Evolutionary conservation across 2,329 filamentous ascomycete genomes (phyloP).

Genomic region (Apiospora rasikravindrae): DNA sequence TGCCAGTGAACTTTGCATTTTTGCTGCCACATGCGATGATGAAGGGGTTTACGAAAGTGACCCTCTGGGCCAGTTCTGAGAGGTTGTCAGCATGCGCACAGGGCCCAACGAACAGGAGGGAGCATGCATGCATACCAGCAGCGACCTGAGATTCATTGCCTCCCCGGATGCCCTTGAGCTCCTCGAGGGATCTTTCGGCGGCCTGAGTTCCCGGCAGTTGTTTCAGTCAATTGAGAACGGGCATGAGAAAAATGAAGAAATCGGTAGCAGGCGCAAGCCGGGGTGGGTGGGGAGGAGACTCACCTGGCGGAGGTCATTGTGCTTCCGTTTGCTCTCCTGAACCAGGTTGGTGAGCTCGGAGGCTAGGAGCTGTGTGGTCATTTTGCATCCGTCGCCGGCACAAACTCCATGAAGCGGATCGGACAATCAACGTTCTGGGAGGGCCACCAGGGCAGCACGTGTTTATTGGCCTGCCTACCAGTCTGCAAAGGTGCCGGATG

Average conservation of each 20-base stretch:
- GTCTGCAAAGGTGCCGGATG: background rate
- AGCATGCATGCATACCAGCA: constrained; percentile 57
- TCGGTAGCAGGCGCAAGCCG: background rate
- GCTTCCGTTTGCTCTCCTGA: constrained; percentile 94
- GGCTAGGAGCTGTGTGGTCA: constrained; percentile 90
- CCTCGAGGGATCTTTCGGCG: constrained; percentile 90
- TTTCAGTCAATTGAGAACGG: background rate
- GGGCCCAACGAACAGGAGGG: background rate
- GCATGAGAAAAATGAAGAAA: background rate
- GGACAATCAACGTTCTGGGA: background rate
- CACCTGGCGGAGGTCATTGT: constrained; percentile 87
- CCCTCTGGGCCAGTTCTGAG: constrained; percentile 79
- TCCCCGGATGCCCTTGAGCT: constrained; percentile 77
- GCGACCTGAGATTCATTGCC: constrained; percentile 79
- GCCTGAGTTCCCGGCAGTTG: constrained; percentile 57
- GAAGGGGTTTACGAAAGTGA: constrained; percentile 90
- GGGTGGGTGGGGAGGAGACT: background rate
- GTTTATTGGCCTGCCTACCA: background rate
- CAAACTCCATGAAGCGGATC: background rate
- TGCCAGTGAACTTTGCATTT: constrained; percentile 87
- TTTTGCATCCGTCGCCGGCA: constrained; percentile 50
- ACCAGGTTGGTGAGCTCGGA: constrained; percentile 89
- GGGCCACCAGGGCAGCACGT: background rate
- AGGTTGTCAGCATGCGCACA: background rate
- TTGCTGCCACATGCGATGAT: constrained; percentile 89